Evolutionary conservation across 2,329 filamentous ascomycete genomes (phyloP), one percentile per base, ranked within the genome.

Genomic region (Decorospora gaudefroyi): DNA sequence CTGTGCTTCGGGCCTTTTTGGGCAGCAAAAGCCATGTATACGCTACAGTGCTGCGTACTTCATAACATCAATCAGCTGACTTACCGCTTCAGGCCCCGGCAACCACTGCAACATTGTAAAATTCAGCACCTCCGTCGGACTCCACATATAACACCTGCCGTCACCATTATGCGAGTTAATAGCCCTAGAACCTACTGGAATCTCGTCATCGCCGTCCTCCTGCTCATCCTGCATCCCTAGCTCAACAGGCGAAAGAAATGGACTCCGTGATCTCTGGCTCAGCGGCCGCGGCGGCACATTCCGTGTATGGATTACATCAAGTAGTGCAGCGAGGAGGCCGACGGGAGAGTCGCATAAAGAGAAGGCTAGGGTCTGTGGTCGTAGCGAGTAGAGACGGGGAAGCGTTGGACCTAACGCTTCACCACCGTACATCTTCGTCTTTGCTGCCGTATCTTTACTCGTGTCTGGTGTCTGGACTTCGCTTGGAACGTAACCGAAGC

Each of bases 61-160:
- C 33, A 10, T 23, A 2, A 0, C 12, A 18, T 25, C 15, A 21
- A 28, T 21, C 17, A 34, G 22, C 13, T 12, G 15, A 46, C 48
- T 28, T 46, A 53, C 51, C 38, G 49, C 49, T 57, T 87, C 84
- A 0, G 83, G 83, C 0, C 84, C 84, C 0, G 84, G 83, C 1
- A 87, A 67, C 85, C 84, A 87, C 15, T 82, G 78, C 18, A 86
- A 68, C 61, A 65, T 65, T 1, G 57, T 60, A 51, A 59, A 64
- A 16, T 80, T 81, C 45, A 87, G 73, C 16, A 87, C 72, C 41
- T 86, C 80, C 1, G 67, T 70, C 4, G 66, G 64, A 15, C 30
- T 45, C 46, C 46, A 49, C 4, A 41, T 40, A 12, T 45, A 45
- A 4, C 35, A 26, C 17, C 12, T 35, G 25, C 28, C 19, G n/a